Evolutionary conservation across 192 early-diverging fungal genomes (phyloP), one percentile per base, ranked within the genome.

Genomic region (Endogone sp.): DNA sequence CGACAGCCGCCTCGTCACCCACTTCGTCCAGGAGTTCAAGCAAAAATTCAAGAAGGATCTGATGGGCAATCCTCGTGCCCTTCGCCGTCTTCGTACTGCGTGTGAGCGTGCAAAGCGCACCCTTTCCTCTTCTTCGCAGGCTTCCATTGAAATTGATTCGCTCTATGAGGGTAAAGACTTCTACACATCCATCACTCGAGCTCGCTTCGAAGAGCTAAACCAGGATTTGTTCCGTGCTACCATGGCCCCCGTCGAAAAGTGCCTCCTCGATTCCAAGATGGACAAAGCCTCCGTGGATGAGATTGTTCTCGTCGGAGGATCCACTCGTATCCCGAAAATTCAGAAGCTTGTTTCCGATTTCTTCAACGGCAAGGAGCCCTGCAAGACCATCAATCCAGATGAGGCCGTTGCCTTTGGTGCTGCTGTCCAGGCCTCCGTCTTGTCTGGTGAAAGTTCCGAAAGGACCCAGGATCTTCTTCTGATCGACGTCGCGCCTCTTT

Each of bases 361-460:
- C 90, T 99, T 99, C 83, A 95, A 94, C 90, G 95, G 95, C 80
- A 99, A 99, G 91, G 94, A 99, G 85, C 95, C 93, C 79, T 95
- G 96, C 92, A 95, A 93, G 88, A 95, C 93, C 68, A 95, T 98
- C 85, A 97, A 99, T 90, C 97, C 95, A 72, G 95, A 99, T 84
- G 95, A 99, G 84, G 95, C 95, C 65, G 97, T 97, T 70, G 97
- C 97, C 72, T 97, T 96, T 78, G 97, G 97, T 85, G 97, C 97
- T 64, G 95, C 95, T 75, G 95, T 97, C 77, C 97, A 97, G 86
- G 97, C 95, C 66, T 94, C 95, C 64, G 97, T 99, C 71, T 85
- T 99, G 72, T 90, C 95, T 59, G 97, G 97, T 76, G 94, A 94
- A 77, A 94, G 92, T 62, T 96, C 95, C 62, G 93, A 95, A 82